These are phyloP conservation scores for Bacidia rubella DNA, from an alignment of 495 filamentous ascomycete genomes.

Conservation along the genomic window DNA sequence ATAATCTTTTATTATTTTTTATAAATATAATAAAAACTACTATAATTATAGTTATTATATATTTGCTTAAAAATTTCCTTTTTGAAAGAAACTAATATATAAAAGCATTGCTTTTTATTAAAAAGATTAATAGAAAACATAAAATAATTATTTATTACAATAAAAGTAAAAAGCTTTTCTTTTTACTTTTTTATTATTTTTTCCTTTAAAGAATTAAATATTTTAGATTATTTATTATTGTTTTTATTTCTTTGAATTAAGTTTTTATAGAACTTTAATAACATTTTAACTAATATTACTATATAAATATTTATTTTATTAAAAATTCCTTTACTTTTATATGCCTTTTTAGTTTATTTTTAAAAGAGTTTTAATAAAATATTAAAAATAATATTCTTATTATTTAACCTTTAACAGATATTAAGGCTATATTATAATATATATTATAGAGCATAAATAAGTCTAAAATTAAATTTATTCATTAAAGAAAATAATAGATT, in stretches of 20 bases:
- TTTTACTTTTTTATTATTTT: background rate
- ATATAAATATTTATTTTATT: background rate
- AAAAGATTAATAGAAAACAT: background rate
- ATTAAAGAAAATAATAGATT: background rate
- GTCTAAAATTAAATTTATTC: background rate
- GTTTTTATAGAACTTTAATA: background rate
- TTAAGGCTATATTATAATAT: background rate
- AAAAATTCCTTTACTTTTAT: background rate
- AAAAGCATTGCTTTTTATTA: background rate
- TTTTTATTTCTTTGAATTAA: background rate
- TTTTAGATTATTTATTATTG: background rate
- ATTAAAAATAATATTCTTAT: background rate
- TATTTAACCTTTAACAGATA: background rate
- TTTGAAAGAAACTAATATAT: background rate
- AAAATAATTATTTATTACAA: background rate
- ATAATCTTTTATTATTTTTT: constrained; percentile 1
- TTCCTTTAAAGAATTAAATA: background rate
- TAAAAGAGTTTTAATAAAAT: too few relatives aligned
- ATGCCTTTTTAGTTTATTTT: too few relatives aligned
- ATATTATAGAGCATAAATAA: background rate
- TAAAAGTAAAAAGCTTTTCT: background rate
- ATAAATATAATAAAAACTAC: background rate
- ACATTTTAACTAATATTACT: background rate
- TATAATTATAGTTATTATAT: constrained; percentile 1
- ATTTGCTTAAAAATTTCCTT: background rate